These are phyloP conservation scores for Nicotiana otophora DNA, from an alignment of 257 asterid genomes.

Conservation along the genomic window DNA sequence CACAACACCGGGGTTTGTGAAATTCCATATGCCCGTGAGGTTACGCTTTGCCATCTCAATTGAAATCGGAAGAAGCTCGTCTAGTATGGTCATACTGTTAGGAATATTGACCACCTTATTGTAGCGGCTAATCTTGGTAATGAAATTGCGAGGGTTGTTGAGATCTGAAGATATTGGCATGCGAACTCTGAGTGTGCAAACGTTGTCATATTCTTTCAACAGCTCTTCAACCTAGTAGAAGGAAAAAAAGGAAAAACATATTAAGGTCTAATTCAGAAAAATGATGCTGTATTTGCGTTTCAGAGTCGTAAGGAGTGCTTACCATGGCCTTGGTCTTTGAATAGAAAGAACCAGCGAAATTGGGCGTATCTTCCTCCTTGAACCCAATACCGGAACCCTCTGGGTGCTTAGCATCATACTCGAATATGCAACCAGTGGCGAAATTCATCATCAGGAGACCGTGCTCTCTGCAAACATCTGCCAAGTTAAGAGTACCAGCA, in stretches of 20 bases:
- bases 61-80: constrained; percentile 24
- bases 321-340: constrained; percentile 29
- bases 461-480: constrained; percentile 21
- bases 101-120: constrained; percentile 23
- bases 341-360: constrained; percentile 23
- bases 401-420: constrained; percentile 17
- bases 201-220: constrained; percentile 16
- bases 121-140: constrained; percentile 17
- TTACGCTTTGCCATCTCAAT: constrained; percentile 25
- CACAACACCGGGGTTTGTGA: constrained; percentile 21
- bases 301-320: background rate
- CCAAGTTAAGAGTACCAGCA: constrained; percentile 17
- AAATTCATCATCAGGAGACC: constrained; percentile 20
- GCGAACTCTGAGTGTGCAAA: constrained; percentile 19
- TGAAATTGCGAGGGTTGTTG: constrained; percentile 22
- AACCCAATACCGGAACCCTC: constrained; percentile 22
- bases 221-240: constrained; percentile 18
- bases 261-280: background rate
- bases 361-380: constrained; percentile 22
- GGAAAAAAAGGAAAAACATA: background rate
- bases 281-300: background rate
- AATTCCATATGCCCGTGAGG: constrained; percentile 19
- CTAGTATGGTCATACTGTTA: constrained; percentile 20
- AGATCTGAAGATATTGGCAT: constrained; percentile 25
- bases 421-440: constrained; percentile 25